phyloP scores from a whole-genome alignment of 352 stramenopile species.

The Globisporangium nunn region DNA sequence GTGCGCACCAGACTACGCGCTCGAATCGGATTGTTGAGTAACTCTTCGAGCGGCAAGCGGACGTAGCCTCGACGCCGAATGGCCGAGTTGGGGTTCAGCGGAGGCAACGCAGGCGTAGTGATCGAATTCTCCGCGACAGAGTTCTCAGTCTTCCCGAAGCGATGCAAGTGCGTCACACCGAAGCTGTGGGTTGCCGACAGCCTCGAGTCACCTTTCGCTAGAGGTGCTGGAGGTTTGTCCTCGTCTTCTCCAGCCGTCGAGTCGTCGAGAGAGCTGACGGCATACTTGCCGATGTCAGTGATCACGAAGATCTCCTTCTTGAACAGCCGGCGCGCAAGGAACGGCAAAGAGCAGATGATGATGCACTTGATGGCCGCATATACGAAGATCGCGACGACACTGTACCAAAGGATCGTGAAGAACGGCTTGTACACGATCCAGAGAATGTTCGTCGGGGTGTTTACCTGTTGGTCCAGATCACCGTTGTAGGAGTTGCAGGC shows the following conservation, averaged over 20 bases:
- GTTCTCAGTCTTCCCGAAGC: constrained; percentile 3
- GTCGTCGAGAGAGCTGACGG: background rate
- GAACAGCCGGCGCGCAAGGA: background rate
- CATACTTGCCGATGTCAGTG: background rate
- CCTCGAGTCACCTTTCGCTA: background rate
- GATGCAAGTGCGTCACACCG: background rate
- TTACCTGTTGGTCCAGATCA: constrained; percentile 16
- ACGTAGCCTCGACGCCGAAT: constrained; percentile 16
- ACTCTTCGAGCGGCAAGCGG: constrained; percentile 36
- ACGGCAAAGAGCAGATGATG: background rate
- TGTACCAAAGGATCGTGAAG: constrained; percentile 18
- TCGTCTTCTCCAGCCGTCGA: background rate
- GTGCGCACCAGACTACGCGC: constrained; percentile 31
- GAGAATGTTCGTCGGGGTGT: constrained; percentile 13
- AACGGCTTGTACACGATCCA: constrained; percentile 33
- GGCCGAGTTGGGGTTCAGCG: constrained; percentile 4
- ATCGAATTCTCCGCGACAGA: constrained; percentile 5
- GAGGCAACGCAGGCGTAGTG: background rate
- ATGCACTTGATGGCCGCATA: constrained; percentile 15
- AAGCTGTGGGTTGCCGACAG: background rate
- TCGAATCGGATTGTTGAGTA: constrained; percentile 39
- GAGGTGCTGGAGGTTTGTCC: background rate
- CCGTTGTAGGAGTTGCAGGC: constrained; percentile 30
- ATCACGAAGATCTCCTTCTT: constrained; percentile 6
- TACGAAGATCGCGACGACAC: constrained; percentile 9